phyloP scores from a whole-genome alignment of 2,329 filamentous ascomycete species.

The Aspergillus phoenicis region DNA sequence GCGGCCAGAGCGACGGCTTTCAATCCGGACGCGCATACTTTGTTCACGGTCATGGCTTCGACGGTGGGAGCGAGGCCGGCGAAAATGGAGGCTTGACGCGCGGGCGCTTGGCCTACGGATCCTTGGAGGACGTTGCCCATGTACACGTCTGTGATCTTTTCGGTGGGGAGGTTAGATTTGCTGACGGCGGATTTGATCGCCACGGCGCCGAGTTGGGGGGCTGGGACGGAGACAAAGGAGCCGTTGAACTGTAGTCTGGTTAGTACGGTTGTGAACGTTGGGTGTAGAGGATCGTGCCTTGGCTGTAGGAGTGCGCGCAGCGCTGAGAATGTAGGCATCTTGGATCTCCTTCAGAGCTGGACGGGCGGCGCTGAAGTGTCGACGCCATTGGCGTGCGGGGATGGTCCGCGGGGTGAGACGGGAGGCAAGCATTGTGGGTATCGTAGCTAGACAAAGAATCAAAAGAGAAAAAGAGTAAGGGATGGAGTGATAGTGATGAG shows the following conservation, averaged over 20 bases:
- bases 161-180: conserved; percentile 79
- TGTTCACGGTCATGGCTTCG: conserved; percentile 94
- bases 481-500: not conserved
- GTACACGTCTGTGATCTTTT: conserved; percentile 88
- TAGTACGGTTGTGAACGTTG: not conserved
- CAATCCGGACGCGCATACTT: conserved; percentile 93
- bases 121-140: conserved; percentile 95
- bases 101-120: conserved; percentile 83
- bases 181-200: conserved; percentile 89
- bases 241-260: conserved; percentile 78
- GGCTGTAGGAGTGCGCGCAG: conserved; percentile 82
- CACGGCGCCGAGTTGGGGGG: conserved; percentile 83
- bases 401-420: conserved; percentile 22
- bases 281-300: conserved; percentile 61
- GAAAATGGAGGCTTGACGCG: conserved; percentile 86
- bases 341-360: conserved; percentile 67
- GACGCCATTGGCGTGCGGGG: conserved; percentile 50
- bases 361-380: conserved; percentile 57
- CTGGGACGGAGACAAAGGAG: conserved; percentile 77
- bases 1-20: conserved; percentile 90
- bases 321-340: conserved; percentile 92
- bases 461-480: not conserved
- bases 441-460: not conserved
- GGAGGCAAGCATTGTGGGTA: conserved; percentile 24
- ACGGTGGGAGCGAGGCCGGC: conserved; percentile 79